These are phyloP conservation scores for Malus hybrid DNA, from an alignment of 331 rosid species.

Conservation along the genomic window DNA sequence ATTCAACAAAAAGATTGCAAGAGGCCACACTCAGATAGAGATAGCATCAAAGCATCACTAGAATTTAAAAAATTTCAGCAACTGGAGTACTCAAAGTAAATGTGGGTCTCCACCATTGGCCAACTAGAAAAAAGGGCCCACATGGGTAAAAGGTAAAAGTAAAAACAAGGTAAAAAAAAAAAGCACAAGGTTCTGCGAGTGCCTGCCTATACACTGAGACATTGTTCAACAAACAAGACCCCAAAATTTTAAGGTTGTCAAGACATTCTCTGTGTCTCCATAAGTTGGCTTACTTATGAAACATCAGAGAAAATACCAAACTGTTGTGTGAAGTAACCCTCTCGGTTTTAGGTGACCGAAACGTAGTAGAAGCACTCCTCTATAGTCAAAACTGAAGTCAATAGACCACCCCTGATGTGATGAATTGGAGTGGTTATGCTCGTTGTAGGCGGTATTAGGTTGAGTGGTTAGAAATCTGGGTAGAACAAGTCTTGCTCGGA, in stretches of 20 bases:
- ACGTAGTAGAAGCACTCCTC: conserved; percentile 47
- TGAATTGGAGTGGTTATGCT: conserved; percentile 31
- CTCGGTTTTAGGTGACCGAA: conserved; percentile 41
- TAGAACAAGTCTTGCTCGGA: conserved; percentile 32
- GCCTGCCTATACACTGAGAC: conserved; percentile 10
- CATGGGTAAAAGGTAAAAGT: not conserved
- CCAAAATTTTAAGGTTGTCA: conserved; percentile 59
- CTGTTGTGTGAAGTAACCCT: conserved; percentile 16
- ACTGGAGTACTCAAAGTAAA: not conserved
- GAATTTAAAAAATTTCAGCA: conserved; percentile 5
- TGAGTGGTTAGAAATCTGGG: conserved; percentile 34
- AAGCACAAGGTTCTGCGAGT: conserved; percentile 6
- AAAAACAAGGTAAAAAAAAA: not conserved
- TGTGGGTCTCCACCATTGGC: conserved; percentile 1
- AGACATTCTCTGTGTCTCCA: conserved; percentile 32
- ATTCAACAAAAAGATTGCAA: not conserved
- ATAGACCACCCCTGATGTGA: conserved; percentile 28
- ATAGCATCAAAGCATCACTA: not conserved
- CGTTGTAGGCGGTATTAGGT: conserved; percentile 13
- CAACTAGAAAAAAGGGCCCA: conserved; percentile 9
- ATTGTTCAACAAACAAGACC: conserved; percentile 3
- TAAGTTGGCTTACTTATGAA: conserved; percentile 16
- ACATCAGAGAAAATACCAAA: conserved; percentile 19
- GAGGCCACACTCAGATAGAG: not conserved
- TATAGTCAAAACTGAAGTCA: conserved; percentile 42